Percentiles rank a stretch among this genome's conserved stretches.
These are phyloP conservation scores for Zizania latifolia DNA, from an alignment of 176 grass and related monocot genomes.

Conservation along the genomic window DNA sequence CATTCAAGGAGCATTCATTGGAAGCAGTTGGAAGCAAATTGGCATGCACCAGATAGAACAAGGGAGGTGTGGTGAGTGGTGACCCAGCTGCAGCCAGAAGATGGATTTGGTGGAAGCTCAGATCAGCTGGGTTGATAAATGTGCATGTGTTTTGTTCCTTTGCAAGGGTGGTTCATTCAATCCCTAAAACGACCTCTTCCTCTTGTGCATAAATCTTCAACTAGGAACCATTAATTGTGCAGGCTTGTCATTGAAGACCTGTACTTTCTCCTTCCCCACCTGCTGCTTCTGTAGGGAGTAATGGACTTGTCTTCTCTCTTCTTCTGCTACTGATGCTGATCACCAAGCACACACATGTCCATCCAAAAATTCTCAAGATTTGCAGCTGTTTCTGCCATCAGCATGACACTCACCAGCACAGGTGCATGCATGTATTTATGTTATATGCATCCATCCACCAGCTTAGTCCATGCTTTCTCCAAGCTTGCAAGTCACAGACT, in stretches of 20 bases:
- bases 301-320: neutral
- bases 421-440: neutral
- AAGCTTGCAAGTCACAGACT: neutral
- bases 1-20: slow-evolving; percentile 42
- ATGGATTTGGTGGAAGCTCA: slow-evolving; percentile 6
- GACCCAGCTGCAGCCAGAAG: neutral
- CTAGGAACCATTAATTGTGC: slow-evolving; percentile 41
- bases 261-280: slow-evolving; percentile 20
- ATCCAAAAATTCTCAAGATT: neutral
- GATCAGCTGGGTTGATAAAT: slow-evolving; percentile 12
- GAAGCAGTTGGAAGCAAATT: slow-evolving; percentile 26
- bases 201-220: slow-evolving; percentile 23
- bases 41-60: neutral
- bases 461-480: neutral
- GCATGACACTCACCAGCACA: neutral
- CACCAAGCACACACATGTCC: neutral
- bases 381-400: neutral
- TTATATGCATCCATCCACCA: too few relatives aligned
- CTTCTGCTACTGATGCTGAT: neutral
- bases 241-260: slow-evolving; percentile 27
- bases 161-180: neutral
- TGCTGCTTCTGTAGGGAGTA: neutral
- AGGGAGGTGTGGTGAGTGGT: neutral
- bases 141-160: slow-evolving; percentile 35
- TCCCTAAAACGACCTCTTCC: neutral